phyloP scores from a whole-genome alignment of 108 stramenopile species.

The Fragilariopsis cylindrus region DNA sequence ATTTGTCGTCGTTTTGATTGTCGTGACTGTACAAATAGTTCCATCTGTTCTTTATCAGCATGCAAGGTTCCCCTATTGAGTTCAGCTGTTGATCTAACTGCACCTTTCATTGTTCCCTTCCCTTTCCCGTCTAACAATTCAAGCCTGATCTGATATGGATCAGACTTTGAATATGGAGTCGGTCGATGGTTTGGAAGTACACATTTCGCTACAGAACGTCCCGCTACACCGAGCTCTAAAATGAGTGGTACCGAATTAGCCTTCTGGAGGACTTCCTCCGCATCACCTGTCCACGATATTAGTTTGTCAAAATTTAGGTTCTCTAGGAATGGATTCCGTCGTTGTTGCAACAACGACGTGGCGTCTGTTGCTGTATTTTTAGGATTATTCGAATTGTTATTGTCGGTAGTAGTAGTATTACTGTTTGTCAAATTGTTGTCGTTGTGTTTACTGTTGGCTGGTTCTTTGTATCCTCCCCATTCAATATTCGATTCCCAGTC shows the following conservation, averaged over 20 bases:
- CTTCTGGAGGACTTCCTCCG: conserved; percentile 48
- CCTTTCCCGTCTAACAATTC: conserved; percentile 34
- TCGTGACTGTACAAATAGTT: conserved; percentile 65
- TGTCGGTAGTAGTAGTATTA: not conserved
- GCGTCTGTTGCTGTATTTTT: conserved; percentile 23
- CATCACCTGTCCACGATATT: conserved; percentile 66
- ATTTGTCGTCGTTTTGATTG: conserved; percentile 78
- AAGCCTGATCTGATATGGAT: conserved; percentile 65
- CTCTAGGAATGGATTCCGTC: conserved; percentile 80
- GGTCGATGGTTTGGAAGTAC: conserved; percentile 71
- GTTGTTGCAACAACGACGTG: conserved; percentile 34
- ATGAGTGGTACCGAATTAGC: conserved; percentile 63
- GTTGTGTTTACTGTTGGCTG: conserved; percentile 22
- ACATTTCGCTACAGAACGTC: conserved; percentile 70
- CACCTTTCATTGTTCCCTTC: conserved; percentile 23
- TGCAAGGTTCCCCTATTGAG: conserved; percentile 45
- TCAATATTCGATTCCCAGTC: conserved; percentile 85
- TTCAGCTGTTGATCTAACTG: conserved; percentile 52
- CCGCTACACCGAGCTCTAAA: conserved; percentile 75
- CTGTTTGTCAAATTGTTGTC: not conserved
- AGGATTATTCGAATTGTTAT: conserved; percentile 1
- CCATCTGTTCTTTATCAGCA: conserved; percentile 61
- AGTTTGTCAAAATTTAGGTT: conserved; percentile 61
- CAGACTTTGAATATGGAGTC: conserved; percentile 53
- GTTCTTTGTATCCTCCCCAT: conserved; percentile 66